A percentile compares a stretch with the other conserved stretches of the same genome.
These are phyloP conservation scores for Aquilaria agallochum DNA, from an alignment of 441 rosid genomes.

Conservation along the genomic window DNA sequence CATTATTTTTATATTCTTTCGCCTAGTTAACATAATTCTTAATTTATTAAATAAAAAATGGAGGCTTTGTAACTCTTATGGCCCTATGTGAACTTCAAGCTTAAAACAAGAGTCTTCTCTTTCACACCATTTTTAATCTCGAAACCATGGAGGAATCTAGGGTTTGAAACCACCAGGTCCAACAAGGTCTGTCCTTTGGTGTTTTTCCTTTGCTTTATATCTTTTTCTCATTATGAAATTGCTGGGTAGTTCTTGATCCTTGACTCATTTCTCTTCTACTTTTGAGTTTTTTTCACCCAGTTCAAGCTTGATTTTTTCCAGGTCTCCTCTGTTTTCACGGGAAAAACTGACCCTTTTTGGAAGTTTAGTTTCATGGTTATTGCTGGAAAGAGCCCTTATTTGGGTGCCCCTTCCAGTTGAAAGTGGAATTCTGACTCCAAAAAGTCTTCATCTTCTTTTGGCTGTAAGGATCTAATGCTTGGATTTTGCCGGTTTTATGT, in stretches of 20 bases:
- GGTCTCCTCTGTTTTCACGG: conserved; percentile 7
- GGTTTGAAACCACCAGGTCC: conserved; percentile 37
- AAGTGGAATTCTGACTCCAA: conserved; percentile 29
- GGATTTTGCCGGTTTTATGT: conserved; percentile 13
- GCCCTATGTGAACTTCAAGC: conserved; percentile 34
- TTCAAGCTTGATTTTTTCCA: conserved; percentile 10
- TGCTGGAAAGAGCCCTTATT: conserved; percentile 6
- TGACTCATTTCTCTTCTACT: conserved; percentile 11
- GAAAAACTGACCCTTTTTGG: conserved; percentile 11
- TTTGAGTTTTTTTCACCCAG: conserved; percentile 6
- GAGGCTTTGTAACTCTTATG: conserved; percentile 34
- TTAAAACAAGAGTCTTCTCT: conserved; percentile 41
- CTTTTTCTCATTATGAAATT: conserved; percentile 2
- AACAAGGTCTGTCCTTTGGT: conserved; percentile 34
- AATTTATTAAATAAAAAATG: neutral
- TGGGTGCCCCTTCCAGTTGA: conserved; percentile 15
- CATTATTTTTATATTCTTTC: too few relatives aligned
- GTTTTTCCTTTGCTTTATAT: conserved; percentile 10
- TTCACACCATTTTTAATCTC: conserved; percentile 56
- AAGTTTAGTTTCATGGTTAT: too few relatives aligned
- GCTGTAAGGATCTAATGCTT: conserved; percentile 5
- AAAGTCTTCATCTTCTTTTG: too few relatives aligned
- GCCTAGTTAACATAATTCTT: too few relatives aligned
- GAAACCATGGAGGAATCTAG: conserved; percentile 42
- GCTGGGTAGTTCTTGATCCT: neutral